Evolutionary conservation across 2,329 filamentous ascomycete species (phyloP).

Genomic region (Alternaria gansuensis): DNA sequence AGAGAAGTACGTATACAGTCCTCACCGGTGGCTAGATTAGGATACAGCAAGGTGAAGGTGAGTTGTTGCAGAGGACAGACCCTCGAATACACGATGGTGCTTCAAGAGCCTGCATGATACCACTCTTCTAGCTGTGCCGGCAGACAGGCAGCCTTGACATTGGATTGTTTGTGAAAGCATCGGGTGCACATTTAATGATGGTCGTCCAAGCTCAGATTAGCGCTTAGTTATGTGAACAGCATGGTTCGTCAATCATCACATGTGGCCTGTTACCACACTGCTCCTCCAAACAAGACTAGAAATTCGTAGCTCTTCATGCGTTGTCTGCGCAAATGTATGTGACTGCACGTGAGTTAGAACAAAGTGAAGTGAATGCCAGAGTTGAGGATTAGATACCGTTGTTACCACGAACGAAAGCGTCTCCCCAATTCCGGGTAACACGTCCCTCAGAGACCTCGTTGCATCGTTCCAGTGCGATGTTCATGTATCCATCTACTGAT

Average conservation of each 20-base stretch:
- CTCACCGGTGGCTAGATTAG: neutral
- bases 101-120: neutral
- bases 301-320: slow-evolving; percentile 23
- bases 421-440: slow-evolving; percentile 84
- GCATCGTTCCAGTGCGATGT: slow-evolving; percentile 96
- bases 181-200: neutral
- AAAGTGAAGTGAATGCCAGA: neutral
- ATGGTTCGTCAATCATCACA: slow-evolving; percentile 3
- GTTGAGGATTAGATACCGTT: slow-evolving; percentile 70
- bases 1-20: neutral
- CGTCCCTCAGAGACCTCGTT: slow-evolving; percentile 89
- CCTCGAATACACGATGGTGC: neutral
- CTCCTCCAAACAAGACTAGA: neutral
- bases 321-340: slow-evolving; percentile 48
- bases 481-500: slow-evolving; percentile 99
- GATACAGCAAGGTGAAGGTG: slow-evolving; percentile 1
- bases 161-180: neutral
- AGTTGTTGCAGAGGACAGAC: neutral
- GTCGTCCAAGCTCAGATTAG: slow-evolving; percentile 8
- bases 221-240: slow-evolving; percentile 1
- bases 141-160: neutral
- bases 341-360: slow-evolving; percentile 32
- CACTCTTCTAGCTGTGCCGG: neutral
- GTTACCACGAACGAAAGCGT: slow-evolving; percentile 95
- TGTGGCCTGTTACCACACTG: neutral